Evolutionary conservation across 768 basidiomycete species (phyloP).

Genomic region (Amanita brunnescens): DNA sequence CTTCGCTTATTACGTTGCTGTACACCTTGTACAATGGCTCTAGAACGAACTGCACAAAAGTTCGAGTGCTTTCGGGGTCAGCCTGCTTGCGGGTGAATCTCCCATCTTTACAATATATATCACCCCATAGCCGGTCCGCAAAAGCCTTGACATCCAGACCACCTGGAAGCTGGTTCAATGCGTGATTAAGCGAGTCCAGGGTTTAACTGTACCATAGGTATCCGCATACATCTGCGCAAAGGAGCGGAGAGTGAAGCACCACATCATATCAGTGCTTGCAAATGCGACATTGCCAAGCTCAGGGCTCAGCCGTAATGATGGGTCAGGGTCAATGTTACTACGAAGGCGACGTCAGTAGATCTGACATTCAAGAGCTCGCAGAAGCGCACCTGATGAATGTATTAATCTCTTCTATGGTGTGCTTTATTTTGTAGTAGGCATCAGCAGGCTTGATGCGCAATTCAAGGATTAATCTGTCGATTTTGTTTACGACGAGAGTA

Average conservation of each 20-base stretch:
- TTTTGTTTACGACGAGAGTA: slow-evolving; percentile 93
- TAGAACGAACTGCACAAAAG: slow-evolving; percentile 94
- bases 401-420: slow-evolving; percentile 98
- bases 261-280: slow-evolving; percentile 93
- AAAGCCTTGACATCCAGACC: slow-evolving; percentile 78
- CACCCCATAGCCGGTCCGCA: slow-evolving; percentile 92
- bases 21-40: slow-evolving; percentile 97
- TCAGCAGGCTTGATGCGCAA: slow-evolving; percentile 91
- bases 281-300: slow-evolving; percentile 97
- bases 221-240: slow-evolving; percentile 97
- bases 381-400: slow-evolving; percentile 77
- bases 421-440: slow-evolving; percentile 98
- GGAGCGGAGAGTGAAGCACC: slow-evolving; percentile 92
- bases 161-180: slow-evolving; percentile 30
- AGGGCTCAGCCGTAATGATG: slow-evolving; percentile 81
- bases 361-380: background rate
- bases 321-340: slow-evolving; percentile 81
- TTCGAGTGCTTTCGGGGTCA: slow-evolving; percentile 71
- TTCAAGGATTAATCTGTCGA: slow-evolving; percentile 95
- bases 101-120: slow-evolving; percentile 87
- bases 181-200: background rate
- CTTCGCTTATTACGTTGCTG: slow-evolving; percentile 89
- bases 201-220: slow-evolving; percentile 58
- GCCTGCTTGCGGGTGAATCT: slow-evolving; percentile 84
- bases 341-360: slow-evolving; percentile 1